Evolutionary conservation across 2,329 filamentous ascomycete genomes (phyloP), one percentile per base, ranked within the genome.

Genomic region (Epichloe coenophiala): DNA sequence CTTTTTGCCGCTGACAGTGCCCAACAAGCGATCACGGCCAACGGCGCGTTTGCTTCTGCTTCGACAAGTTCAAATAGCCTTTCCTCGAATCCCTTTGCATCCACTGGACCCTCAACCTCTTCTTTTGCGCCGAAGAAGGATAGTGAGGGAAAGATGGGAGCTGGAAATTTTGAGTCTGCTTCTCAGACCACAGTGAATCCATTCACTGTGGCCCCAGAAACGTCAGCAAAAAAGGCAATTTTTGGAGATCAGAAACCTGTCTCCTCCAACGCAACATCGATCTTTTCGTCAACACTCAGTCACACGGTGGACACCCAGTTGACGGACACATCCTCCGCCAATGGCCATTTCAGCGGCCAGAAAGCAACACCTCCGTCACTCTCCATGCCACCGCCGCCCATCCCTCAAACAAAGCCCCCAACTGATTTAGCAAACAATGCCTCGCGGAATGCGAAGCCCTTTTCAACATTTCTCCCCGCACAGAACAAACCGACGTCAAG

Each of bases 211-310:
- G 41, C 38, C 1, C 39, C 54, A 17, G 39, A 52, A 13, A 47
- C 56, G 27, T 49, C 51, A 37, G 21, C 38, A 50, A 60, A 57
- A 59, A 59, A 57, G 40, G 49, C 43, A 21, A n/a, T 45, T 21
- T 39, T 58, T 49, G 33, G 47, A 41, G 45, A 50, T 33, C 39
- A 41, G 41, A 48, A 51, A 17, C 19, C 53, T 19, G 35, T 49
- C 21, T 40, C 38, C 5, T 12, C 46, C 17, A 41, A 23, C 13
- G 33, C 39, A n/a, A 17, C 21, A 15, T 3, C 11, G 15, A 15
- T 23, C 7, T 48, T 41, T 9, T 13, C 17, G 21, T 43, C 40
- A 4, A 11, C 17, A 11, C n/a, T 33, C 41, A 9, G 6, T 19
- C 21, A 3, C 5, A 5, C 21, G 12, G 37, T 7, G n/a, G 15